A percentile compares a stretch with the other conserved stretches of the same genome.
Evolutionary conservation across 75 land plant genomes (phyloP).

Genomic region (Chamaecyparis obtusa): DNA sequence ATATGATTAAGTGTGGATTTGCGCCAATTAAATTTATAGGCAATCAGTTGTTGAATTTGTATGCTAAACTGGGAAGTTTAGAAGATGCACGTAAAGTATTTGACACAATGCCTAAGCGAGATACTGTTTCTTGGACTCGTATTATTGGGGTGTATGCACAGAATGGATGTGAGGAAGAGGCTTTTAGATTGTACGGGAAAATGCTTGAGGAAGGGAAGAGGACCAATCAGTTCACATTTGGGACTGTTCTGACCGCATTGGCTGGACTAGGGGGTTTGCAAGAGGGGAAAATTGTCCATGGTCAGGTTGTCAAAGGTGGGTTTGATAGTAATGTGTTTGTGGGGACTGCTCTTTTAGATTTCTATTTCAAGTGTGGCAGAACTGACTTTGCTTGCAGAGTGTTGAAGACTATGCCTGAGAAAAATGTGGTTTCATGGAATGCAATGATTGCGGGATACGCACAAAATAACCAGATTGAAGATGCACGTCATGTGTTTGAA

Average conservation of each 20-base stretch:
- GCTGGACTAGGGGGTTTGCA: neutral
- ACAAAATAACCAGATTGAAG: conserved; percentile 4
- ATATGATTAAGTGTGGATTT: neutral
- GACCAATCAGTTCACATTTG: neutral
- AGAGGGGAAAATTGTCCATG: neutral
- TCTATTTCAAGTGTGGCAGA: conserved; percentile 10
- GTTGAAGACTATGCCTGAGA: conserved; percentile 2
- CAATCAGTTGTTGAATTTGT: neutral
- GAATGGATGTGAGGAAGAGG: conserved; percentile 8
- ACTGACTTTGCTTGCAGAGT: neutral
- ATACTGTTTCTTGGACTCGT: conserved; percentile 14
- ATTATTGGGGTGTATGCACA: conserved; percentile 18
- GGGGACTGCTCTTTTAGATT: conserved; percentile 12
- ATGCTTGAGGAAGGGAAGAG: conserved; percentile 4
- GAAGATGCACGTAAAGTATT: conserved; percentile 5
- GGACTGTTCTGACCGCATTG: neutral
- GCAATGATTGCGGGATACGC: conserved; percentile 4
- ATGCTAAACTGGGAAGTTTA: neutral
- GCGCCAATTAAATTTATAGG: neutral
- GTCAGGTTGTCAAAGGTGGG: neutral
- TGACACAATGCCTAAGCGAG: conserved; percentile 5
- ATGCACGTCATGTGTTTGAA: conserved; percentile 14
- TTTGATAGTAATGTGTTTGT: neutral
- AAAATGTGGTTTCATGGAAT: neutral
- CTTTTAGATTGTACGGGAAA: neutral